Base-by-base conservation (phyloP, 805 yeast species). In the Wickerhamiella alocasiicola region DNA sequence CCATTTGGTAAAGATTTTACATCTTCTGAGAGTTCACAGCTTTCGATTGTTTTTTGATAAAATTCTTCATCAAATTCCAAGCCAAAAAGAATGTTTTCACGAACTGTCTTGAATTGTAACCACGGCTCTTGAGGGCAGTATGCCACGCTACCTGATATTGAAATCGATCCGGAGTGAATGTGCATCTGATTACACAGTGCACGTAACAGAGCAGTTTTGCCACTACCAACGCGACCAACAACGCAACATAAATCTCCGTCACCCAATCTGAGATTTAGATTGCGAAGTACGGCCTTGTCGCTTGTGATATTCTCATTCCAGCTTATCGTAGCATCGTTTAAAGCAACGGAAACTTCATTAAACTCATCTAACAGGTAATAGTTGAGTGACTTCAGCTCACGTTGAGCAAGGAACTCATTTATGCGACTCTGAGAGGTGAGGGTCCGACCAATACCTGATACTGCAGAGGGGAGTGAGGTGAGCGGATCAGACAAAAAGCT, bases 101-200 rank as follows among this genome's bases (percentile, higher is more conserved):
- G 78, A 4, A 87, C 81, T 0, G 88, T 68, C 35, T 88, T 94
- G 60, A 83, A 87, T 78, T 83, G 78, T 46, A 87, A 83, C 95
- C 96, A 87, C 1, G 95, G 87, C 28, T 80, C 75, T 61, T 84
- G 95, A 3, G 91, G 74, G 35, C 78, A 88, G 56, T 82, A 84
- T 0, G 94, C 94, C 31, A 80, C 63, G 34, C 70, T 65, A 35
- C 94, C 95, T 51, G 69, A 74, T 11, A 76, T 67, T 12, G 65
- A 64, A 5, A 81, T 81, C 13, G 70, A 63, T 30, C 95, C 95
- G 42, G 70, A 67, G 19, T 74, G 66, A 54, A 79, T 76, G 53
- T 76, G 73, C 50, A 83, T 65, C 51, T 83, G 87, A 47, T 94
- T 94, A 36, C 84, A 63, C 24, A 85, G 62, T 13, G 88, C 73